Base-by-base conservation (phyloP, 345 rosid species). In the Rhizophora apiculata region DNA sequence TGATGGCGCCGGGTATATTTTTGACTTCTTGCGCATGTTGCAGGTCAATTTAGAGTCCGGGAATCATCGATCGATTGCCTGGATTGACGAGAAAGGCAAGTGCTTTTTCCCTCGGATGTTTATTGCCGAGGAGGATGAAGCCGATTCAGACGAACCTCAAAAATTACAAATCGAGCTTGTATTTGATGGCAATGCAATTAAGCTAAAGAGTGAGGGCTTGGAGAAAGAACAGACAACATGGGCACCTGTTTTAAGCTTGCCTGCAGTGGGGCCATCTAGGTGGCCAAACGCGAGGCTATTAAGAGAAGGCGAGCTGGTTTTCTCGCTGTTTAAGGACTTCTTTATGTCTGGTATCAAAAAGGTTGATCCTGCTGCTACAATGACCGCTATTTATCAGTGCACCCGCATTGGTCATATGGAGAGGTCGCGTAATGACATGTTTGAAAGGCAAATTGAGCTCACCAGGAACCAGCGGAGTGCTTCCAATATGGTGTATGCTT, bases 1-100 rank as follows among this genome's bases (percentile, higher is more conserved):
- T 22, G 74, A 46, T 67, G 84, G 74, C 26, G 62, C 80, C 22
- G 70, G 74, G 65, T 82, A 79, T 65, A 5, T 82, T 18, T 80
- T 86, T 53, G 87, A 86, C 72, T 80, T 86, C 31, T 43, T 69
- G 58, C 73, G 82, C 46, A 82, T 84, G 90, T 0, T 80, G 55
- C 83, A 82, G 74, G 66, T 76, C 52, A 82, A 84, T 57, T 78
- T 72, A 15, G 76, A 55, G 48, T 78, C 80, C 4, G 82, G 76
- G 18, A 66, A 31, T 39, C 72, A 49, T n/a, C 43, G 85, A 55
- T 82, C 86, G 32, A 75, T 84, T 48, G 79, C 86, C 15, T 86
- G 90, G 87, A 79, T 84, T 19, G 87, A 86, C 49, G 83, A 55
- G 56, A 67, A 68, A 3, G 85, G 78, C 3, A 75, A 67, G 26